Conservation (phyloP, 2,329 filamentous ascomycete species). For the Teratosphaeria gauchensis region DNA sequence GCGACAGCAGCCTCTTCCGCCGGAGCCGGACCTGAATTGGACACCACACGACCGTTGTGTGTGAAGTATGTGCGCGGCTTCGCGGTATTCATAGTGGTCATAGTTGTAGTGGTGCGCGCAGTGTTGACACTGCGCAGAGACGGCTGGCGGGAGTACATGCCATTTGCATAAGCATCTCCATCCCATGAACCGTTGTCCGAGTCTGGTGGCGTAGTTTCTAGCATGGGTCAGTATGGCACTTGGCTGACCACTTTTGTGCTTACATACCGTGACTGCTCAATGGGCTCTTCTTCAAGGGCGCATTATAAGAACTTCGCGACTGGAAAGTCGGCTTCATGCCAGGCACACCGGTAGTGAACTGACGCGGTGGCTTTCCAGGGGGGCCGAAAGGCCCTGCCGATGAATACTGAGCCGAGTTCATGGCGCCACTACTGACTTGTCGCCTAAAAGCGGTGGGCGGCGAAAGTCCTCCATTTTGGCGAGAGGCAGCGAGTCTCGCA, state of each 20-base stretch:
- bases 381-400: slow-evolving; percentile 1
- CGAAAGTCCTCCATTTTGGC: slow-evolving; percentile 1
- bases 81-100: slow-evolving; percentile 1
- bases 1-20: neutral
- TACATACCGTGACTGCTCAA: slow-evolving; percentile 18
- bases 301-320: slow-evolving; percentile 4
- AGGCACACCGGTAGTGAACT: slow-evolving; percentile 4
- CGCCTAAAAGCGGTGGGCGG: slow-evolving; percentile 1
- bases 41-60: slow-evolving; percentile 17
- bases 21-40: slow-evolving; percentile 3
- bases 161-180: slow-evolving; percentile 4
- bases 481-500: slow-evolving; percentile 1
- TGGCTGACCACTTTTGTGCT: neutral
- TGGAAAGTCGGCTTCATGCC: neutral
- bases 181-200: slow-evolving; percentile 15
- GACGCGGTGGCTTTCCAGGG: neutral
- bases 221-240: neutral
- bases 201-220: slow-evolving; percentile 17
- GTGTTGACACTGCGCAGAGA: slow-evolving; percentile 2
- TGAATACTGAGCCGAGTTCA: slow-evolving; percentile 5
- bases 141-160: slow-evolving; percentile 5
- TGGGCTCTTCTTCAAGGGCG: slow-evolving; percentile 12
- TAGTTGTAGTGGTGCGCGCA: slow-evolving; percentile 2
- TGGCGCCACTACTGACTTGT: neutral
- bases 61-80: slow-evolving; percentile 21